Percentiles rank a stretch among this genome's conserved stretches.
Evolutionary conservation across 768 basidiomycete genomes (phyloP).

Genomic region (Rhodotorula kratochvilovae): DNA sequence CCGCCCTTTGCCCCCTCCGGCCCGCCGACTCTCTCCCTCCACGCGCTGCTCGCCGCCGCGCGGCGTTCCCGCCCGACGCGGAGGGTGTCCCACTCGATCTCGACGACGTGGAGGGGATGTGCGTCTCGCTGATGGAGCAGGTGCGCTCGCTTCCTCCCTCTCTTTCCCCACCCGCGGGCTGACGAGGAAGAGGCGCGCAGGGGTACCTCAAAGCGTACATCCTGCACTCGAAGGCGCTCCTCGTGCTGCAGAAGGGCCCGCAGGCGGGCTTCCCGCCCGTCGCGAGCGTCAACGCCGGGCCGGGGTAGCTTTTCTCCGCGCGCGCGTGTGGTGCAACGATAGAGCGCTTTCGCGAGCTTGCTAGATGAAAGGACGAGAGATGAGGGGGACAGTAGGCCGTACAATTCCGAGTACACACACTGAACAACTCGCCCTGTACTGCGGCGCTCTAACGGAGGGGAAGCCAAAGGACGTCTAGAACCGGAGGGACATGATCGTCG

Average conservation of each 20-base stretch:
- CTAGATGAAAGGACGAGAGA: no score
- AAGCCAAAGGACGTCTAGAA: conserved; percentile 11
- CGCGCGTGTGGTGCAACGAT: no score
- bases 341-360: no score
- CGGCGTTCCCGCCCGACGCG: conserved; percentile 14
- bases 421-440: no score
- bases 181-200: background rate
- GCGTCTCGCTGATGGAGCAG: conserved; percentile 41
- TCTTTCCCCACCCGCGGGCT: no score
- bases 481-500: conserved; percentile 24
- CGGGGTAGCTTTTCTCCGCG: background rate
- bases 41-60: conserved; percentile 30
- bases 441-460: background rate
- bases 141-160: conserved; percentile 16
- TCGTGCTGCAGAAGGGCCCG: conserved; percentile 41
- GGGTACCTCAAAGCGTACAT: conserved; percentile 45
- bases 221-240: conserved; percentile 36
- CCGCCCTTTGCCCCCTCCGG: conserved; percentile 17
- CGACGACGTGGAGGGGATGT: conserved; percentile 43
- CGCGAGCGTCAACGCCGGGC: background rate
- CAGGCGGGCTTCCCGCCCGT: conserved; percentile 41
- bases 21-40: conserved; percentile 37
- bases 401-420: no score
- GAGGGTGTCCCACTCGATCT: conserved; percentile 27
- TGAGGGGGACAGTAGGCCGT: no score